Conservation (phyloP, 1,284 basidiomycete genomes). For the Sphagnurus paluster region DNA sequence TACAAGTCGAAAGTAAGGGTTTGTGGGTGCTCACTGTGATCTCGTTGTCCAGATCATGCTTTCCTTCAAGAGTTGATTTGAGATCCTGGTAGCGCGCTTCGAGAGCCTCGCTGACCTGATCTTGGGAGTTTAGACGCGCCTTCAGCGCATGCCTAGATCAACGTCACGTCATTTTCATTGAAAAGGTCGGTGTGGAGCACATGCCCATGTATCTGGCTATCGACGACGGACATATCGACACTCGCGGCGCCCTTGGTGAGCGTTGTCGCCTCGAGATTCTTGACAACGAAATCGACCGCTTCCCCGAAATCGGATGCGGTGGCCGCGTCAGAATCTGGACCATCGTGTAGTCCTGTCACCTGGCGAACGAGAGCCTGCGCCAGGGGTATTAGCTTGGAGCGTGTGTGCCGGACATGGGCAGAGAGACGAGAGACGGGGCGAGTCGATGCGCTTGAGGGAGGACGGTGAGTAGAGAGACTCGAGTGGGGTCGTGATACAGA, state of each 20-base stretch:
- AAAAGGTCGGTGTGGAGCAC: conserved; percentile 14
- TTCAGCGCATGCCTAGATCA: conserved; percentile 58
- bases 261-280: conserved; percentile 45
- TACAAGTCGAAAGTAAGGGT: conserved; percentile 6
- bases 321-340: conserved; percentile 41
- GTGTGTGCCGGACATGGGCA: conserved; percentile 51
- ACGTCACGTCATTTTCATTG: conserved; percentile 4
- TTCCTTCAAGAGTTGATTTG: conserved; percentile 45
- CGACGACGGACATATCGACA: conserved; percentile 53
- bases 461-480: conserved; percentile 28
- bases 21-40: conserved; percentile 48
- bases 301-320: conserved; percentile 42
- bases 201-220: conserved; percentile 61
- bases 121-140: conserved; percentile 64
- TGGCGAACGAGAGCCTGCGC: conserved; percentile 58
- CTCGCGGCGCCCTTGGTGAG: conserved; percentile 53
- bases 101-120: conserved; percentile 59
- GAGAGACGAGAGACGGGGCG: conserved; percentile 57
- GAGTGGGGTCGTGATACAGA: conserved; percentile 29
- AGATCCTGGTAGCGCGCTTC: conserved; percentile 49
- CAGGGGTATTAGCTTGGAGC: conserved; percentile 51
- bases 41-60: conserved; percentile 62
- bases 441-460: conserved; percentile 33
- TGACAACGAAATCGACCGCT: conserved; percentile 52
- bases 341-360: conserved; percentile 43